Conservation (phyloP, 1,284 basidiomycete genomes). For the Entoloma clypeatum region DNA sequence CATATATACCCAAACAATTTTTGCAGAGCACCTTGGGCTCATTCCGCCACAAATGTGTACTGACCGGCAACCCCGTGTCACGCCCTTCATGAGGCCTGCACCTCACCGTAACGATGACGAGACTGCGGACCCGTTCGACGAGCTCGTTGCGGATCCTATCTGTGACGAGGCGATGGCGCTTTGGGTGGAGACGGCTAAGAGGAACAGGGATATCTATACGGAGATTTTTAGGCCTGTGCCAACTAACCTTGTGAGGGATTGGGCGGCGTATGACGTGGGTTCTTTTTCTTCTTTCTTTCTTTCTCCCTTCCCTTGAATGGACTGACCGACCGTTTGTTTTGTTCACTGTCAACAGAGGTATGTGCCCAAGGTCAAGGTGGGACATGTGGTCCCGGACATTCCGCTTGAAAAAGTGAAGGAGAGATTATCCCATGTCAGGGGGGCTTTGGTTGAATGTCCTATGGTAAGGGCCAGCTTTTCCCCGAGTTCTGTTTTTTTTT, state of each 20-base stretch:
- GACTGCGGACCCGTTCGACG: conserved; percentile 55
- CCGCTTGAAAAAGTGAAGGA: conserved; percentile 68
- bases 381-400: conserved; percentile 74
- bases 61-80: conserved; percentile 38
- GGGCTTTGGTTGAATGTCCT: conserved; percentile 74
- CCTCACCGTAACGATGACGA: conserved; percentile 70
- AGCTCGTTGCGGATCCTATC: conserved; percentile 77
- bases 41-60: conserved; percentile 57
- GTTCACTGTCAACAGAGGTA: no score
- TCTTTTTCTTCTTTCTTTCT: conserved; percentile 20
- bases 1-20: conserved; percentile 5
- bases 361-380: conserved; percentile 72
- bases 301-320: background rate
- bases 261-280: conserved; percentile 74
- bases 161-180: conserved; percentile 55
- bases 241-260: conserved; percentile 72
- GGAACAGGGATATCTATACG: conserved; percentile 78
- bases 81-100: conserved; percentile 76
- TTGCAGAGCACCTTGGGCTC: conserved; percentile 85
- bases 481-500: background rate
- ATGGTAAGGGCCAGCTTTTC: conserved; percentile 60
- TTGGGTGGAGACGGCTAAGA: conserved; percentile 71
- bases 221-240: conserved; percentile 84
- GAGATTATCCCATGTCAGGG: conserved; percentile 65
- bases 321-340: no score